Base-by-base conservation (phyloP, 768 basidiomycete species). In the Phanerodontia chrysosporium region DNA sequence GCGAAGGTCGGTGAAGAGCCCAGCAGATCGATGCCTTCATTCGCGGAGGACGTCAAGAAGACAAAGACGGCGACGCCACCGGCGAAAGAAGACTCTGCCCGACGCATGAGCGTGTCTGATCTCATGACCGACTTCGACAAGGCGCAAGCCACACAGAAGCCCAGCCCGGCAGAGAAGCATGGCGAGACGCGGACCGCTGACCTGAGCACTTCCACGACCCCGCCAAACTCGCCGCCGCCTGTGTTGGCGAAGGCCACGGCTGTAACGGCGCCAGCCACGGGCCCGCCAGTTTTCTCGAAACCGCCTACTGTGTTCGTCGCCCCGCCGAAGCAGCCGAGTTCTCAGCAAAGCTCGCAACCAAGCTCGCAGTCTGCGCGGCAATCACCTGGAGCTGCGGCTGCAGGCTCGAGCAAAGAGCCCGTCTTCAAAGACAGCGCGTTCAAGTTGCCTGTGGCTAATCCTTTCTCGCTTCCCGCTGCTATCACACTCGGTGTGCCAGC, bases 271-370 rank as follows among this genome's bases (percentile, higher is more conserved):
- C 76, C 76, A 12, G 60, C 73, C 18, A 42, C 32, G 32, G 14
- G 18, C 16, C 77, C 72, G 14, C 80, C 81, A 2, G 83, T 87
- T 4, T 88, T 89, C 74, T 83, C 82, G 64, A 87, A 84, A 65
- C 80, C 75, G 13, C 70, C 72, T 28, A 66, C 68, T 27, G 71
- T 67, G 6, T 67, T 84, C 13, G 80, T 82, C 46, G 76, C 80
- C 18, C 78, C 84, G 46, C 81, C 83, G 27, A 64, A 71, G 0
- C 58, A 56, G 27, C 25, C 48, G n/a, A n/a, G n/a, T n/a, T n/a
- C n/a, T n/a, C n/a, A n/a, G n/a, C 21, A 28, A 28, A 51, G 32
- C 32, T 35, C 36, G 51, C 67, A 29, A 66, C 57, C 27, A 67
- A 67, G 14, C 61, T 42, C 39, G 4, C 39, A 42, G 16, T 18